These are phyloP conservation scores for Cladosporium phlei DNA, from an alignment of 2,329 filamentous ascomycete species.

Conservation along the genomic window DNA sequence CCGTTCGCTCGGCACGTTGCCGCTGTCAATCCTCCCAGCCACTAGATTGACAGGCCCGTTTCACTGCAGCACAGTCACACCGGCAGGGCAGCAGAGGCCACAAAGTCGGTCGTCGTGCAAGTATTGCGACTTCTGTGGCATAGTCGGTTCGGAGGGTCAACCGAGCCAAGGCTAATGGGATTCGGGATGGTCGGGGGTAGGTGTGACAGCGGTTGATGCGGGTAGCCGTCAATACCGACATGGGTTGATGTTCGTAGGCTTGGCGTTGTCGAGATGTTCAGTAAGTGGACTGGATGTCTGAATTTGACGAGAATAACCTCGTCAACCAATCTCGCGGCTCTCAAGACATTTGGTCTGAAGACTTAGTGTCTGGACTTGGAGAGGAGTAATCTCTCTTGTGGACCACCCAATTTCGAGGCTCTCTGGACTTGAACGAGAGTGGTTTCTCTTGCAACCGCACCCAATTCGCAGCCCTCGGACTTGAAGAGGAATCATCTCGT, in stretches of 20 bases:
- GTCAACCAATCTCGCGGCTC: no score
- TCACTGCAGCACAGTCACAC: not conserved
- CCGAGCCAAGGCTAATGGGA: conserved; percentile 3
- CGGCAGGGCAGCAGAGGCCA: conserved; percentile 1
- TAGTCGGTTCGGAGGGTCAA: conserved; percentile 1
- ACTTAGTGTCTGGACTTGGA: no score
- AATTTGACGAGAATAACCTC: no score
- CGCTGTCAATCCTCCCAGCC: conserved; percentile 14
- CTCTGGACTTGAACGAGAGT: no score
- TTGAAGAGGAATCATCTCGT: no score
- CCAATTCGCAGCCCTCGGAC: no score
- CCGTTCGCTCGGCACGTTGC: conserved; percentile 12
- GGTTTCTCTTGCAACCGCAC: no score
- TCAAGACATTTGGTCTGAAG: no score
- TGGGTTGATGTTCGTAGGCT: not conserved
- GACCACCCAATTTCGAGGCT: no score
- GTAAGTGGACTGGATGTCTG: no score
- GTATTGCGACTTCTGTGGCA: not conserved
- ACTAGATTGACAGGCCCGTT: conserved; percentile 13
- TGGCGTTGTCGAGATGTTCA: not conserved
- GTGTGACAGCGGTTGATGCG: not conserved
- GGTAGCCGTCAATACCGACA: conserved; percentile 5
- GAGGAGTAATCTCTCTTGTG: no score
- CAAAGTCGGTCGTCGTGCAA: conserved; percentile 1
- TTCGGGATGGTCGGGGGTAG: not conserved